A percentile compares a stretch with the other conserved stretches of the same genome.
phyloP scores from a whole-genome alignment of 345 rosid species.

The Rubroshorea leprosula region DNA sequence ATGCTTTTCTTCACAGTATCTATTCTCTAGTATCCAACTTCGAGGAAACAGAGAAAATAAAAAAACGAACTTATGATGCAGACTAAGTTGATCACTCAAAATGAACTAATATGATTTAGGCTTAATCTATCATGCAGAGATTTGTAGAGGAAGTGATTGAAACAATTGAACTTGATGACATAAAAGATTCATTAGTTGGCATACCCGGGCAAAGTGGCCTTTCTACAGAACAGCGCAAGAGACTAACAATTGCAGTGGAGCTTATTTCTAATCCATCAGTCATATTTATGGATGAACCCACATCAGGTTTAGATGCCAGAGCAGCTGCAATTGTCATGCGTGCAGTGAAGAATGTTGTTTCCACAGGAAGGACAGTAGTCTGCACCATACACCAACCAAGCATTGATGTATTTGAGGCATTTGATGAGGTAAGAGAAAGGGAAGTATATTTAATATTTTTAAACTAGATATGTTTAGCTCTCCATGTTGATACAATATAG shows the following conservation, averaged over 20 bases:
- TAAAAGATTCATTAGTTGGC: constrained; percentile 11
- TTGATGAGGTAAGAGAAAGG: constrained; percentile 7
- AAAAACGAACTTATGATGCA: neutral
- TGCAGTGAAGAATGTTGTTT: constrained; percentile 33
- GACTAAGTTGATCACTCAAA: neutral
- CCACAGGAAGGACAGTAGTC: constrained; percentile 13
- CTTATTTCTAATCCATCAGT: constrained; percentile 66
- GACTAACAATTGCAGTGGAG: constrained; percentile 53
- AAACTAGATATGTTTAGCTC: neutral
- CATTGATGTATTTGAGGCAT: constrained; percentile 9
- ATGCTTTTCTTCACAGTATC: neutral
- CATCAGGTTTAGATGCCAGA: constrained; percentile 78
- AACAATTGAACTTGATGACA: constrained; percentile 11
- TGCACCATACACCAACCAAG: constrained; percentile 16
- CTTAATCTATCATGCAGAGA: constrained; percentile 8
- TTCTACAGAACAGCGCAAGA: constrained; percentile 38
- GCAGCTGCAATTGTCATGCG: constrained; percentile 88
- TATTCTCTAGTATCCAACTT: neutral
- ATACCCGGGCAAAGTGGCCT: constrained; percentile 8
- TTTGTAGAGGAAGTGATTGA: constrained; percentile 13
- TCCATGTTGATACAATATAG: neutral
- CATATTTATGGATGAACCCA: constrained; percentile 82
- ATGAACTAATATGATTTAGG: neutral
- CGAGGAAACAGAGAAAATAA: neutral
- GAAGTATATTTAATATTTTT: too few species aligned